Base-by-base conservation (phyloP, 2,329 filamentous ascomycete genomes). In the Botrytis byssoidea region DNA sequence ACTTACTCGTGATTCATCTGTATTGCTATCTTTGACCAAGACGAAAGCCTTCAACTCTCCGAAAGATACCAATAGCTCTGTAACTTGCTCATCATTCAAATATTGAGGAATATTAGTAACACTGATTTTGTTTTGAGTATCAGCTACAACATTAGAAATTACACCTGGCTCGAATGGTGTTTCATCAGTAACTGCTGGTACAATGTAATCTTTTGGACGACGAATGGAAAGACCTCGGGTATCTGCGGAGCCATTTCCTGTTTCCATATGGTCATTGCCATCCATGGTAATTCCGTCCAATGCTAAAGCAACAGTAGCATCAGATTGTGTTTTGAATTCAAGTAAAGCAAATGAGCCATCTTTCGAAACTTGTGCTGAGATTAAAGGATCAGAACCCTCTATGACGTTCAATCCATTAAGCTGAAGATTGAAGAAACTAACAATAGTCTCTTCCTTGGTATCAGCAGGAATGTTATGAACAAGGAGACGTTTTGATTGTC, bases 391-490 rank as follows among this genome's bases (percentile, higher is more conserved):
- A 65, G 89, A 88, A 76, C 89, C 91, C 77, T 94, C 91, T 70
- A 97, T 90, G 51, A 98, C 92, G 79, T 99, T 99, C 65, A 99
- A 85, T n/a, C 95, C 94, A 79, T 99, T 98, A 70, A 99, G 88
- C 82, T 98, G 95, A 37, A 97, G 86, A 80, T 99, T 99, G 87
- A 99, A 98, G 84, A 98, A 99, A 35, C 90, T 88, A 74, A 92
- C 85, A 59, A 99, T 82, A 75, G 84, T 85, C 71, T 97, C 95
- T 74, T 97, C 93, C 22, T 89, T 93, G n/a, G 88, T 88, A 37
- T 86, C 88, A 2, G 88, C 80, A 3, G 95, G 92, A 22, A 99
- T 83, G 81, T 97, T 97, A 84, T 94, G 91, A 44, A 95, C 89
- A 78, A 99, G 89, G 37, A 99, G 89, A 77, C 97, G 93, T 85